Percentiles rank a stretch among this genome's conserved stretches.
These are phyloP conservation scores for Globisporangium spiculum DNA, from an alignment of 352 stramenopile species.

Conservation along the genomic window DNA sequence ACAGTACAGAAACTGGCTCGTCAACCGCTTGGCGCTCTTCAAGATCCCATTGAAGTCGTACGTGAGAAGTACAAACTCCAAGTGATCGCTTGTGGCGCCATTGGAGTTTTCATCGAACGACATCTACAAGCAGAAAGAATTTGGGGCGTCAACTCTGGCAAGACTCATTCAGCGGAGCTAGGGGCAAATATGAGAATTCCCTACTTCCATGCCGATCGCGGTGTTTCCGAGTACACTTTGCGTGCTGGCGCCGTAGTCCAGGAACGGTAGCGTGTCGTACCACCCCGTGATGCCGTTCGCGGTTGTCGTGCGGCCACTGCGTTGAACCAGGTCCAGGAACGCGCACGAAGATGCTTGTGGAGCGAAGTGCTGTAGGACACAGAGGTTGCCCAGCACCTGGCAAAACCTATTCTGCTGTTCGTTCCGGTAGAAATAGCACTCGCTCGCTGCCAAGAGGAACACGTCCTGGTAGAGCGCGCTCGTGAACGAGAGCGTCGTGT, in stretches of 20 bases:
- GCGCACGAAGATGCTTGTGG: slow-evolving; percentile 56
- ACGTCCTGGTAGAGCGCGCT: slow-evolving; percentile 80
- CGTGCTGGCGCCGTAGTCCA: slow-evolving; percentile 75
- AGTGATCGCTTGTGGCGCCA: slow-evolving; percentile 43
- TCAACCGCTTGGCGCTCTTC: slow-evolving; percentile 59
- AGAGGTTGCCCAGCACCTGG: slow-evolving; percentile 91
- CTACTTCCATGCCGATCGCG: slow-evolving; percentile 73
- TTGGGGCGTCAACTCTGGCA: background rate
- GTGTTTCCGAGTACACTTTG: slow-evolving; percentile 59
- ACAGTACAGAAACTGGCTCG: slow-evolving; percentile 85
- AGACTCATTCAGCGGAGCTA: too few relatives aligned
- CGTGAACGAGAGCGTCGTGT: slow-evolving; percentile 28
- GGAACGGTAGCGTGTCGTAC: slow-evolving; percentile 84
- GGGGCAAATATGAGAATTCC: background rate
- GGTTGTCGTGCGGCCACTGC: slow-evolving; percentile 38
- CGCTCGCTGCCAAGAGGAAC: slow-evolving; percentile 61
- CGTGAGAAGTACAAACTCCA: slow-evolving; percentile 84
- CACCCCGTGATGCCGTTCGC: slow-evolving; percentile 55
- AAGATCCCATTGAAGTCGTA: slow-evolving; percentile 90
- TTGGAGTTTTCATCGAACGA: slow-evolving; percentile 65
- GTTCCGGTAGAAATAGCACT: slow-evolving; percentile 87
- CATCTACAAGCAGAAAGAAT: slow-evolving; percentile 40
- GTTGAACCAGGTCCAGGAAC: slow-evolving; percentile 74
- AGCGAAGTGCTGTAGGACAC: slow-evolving; percentile 90
- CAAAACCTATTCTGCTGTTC: slow-evolving; percentile 71